Percentiles rank a stretch among this genome's conserved stretches.
These are phyloP conservation scores for Termitomyces sp. DNA, from an alignment of 1,284 basidiomycete genomes.

Conservation along the genomic window DNA sequence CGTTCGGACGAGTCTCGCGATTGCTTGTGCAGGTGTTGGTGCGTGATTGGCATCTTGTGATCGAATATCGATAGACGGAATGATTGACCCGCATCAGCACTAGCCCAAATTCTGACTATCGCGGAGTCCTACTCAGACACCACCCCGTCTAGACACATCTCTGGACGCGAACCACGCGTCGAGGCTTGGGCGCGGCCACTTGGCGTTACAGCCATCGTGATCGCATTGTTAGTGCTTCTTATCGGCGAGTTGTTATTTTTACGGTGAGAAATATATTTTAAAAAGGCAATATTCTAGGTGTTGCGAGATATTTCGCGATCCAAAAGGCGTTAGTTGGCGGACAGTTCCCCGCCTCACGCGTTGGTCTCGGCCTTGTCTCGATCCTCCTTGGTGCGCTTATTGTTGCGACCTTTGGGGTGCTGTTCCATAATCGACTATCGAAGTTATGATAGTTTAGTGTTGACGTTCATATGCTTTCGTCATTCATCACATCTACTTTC, in stretches of 20 bases:
- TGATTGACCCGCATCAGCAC: not conserved
- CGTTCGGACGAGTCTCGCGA: slow-evolving; percentile 23
- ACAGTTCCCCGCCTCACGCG: slow-evolving; percentile 8
- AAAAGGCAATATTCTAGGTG: not conserved
- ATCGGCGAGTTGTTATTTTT: slow-evolving; percentile 4
- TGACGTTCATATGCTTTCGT: not conserved
- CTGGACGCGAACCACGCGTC: not conserved
- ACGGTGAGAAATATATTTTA: not conserved
- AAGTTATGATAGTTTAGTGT: not conserved
- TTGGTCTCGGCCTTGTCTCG: slow-evolving; percentile 5
- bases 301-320: slow-evolving; percentile 10
- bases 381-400: slow-evolving; percentile 8
- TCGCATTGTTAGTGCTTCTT: slow-evolving; percentile 5
- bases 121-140: slow-evolving; percentile 3
- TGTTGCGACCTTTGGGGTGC: slow-evolving; percentile 5
- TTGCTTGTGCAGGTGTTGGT: slow-evolving; percentile 23
- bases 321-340: slow-evolving; percentile 12
- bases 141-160: not conserved
- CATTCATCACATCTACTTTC: not conserved
- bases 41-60: not conserved
- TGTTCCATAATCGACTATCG: not conserved
- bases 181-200: slow-evolving; percentile 11
- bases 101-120: slow-evolving; percentile 11
- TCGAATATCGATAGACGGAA: not conserved
- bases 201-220: slow-evolving; percentile 9